phyloP scores from a whole-genome alignment of 2,329 filamentous ascomycete species.

The Nemania bipapillata region DNA sequence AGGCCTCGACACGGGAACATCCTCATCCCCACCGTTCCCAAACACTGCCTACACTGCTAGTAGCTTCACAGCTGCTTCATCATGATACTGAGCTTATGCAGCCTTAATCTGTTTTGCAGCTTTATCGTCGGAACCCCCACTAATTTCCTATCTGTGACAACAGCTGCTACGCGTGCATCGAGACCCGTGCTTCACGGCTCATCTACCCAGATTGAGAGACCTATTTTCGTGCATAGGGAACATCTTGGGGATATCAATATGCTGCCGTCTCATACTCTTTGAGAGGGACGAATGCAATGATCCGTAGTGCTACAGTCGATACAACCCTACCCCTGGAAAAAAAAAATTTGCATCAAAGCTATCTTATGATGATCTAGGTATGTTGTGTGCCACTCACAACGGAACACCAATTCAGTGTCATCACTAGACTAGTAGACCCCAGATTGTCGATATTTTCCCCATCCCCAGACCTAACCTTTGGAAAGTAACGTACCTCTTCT shows the following conservation, averaged over 20 bases:
- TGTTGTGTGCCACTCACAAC: too few relatives aligned
- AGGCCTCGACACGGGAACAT: slow-evolving; percentile 21
- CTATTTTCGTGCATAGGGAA: slow-evolving; percentile 17
- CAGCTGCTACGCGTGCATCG: slow-evolving; percentile 16
- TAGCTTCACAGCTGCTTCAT: slow-evolving; percentile 37
- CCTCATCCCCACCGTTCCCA: slow-evolving; percentile 33
- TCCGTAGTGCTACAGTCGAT: background rate
- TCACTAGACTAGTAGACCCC: too few relatives aligned
- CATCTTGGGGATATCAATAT: slow-evolving; percentile 12
- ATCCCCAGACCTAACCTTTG: too few relatives aligned
- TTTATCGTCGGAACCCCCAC: slow-evolving; percentile 15
- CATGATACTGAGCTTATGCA: slow-evolving; percentile 34
- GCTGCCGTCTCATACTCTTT: slow-evolving; percentile 24
- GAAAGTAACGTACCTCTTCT: too few relatives aligned
- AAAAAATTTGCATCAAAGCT: slow-evolving; percentile 2
- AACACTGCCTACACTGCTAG: slow-evolving; percentile 26
- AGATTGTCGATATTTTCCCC: too few relatives aligned
- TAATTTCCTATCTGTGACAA: slow-evolving; percentile 12
- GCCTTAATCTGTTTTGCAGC: slow-evolving; percentile 9
- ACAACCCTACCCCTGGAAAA: background rate
- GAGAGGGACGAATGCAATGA: background rate
- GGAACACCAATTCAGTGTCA: too few relatives aligned
- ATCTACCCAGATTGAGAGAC: slow-evolving; percentile 17
- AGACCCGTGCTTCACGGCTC: slow-evolving; percentile 20
- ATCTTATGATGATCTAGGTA: background rate